A percentile compares a stretch with the other conserved stretches of the same genome.
phyloP scores from a whole-genome alignment of 176 grass and related monocot species.

The Zoysia japonica region DNA sequence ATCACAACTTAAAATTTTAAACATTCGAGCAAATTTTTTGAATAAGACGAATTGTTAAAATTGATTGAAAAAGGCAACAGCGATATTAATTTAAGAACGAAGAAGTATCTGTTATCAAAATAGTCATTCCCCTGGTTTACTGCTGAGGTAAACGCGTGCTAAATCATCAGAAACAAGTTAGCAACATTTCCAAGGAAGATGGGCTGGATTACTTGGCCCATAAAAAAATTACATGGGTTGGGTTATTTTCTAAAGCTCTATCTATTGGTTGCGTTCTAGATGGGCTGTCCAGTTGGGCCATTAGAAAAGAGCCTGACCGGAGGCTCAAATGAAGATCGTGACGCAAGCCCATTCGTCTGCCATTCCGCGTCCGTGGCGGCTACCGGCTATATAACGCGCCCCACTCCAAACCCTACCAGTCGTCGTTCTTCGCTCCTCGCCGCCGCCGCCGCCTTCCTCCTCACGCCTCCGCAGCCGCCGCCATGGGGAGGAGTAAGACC shows the following conservation, averaged over 20 bases:
- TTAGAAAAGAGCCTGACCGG: not conserved
- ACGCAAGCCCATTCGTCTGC: not conserved
- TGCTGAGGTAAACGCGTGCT: too few species aligned
- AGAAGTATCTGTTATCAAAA: too few species aligned
- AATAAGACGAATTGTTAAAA: too few species aligned
- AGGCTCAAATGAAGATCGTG: not conserved
- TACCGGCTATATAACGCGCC: conserved; percentile 36
- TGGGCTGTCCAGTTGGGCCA: not conserved
- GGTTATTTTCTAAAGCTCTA: not conserved
- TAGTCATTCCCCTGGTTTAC: too few species aligned
- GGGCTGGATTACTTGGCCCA: too few species aligned
- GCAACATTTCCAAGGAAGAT: too few species aligned
- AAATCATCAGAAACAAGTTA: too few species aligned
- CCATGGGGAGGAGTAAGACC: conserved; percentile 59
- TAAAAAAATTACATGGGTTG: too few species aligned
- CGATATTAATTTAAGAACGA: too few species aligned
- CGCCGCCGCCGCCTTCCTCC: conserved; percentile 1
- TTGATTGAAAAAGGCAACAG: too few species aligned
- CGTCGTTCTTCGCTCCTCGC: not conserved
- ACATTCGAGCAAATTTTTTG: too few species aligned
- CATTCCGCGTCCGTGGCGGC: not conserved
- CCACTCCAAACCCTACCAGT: conserved; percentile 28
- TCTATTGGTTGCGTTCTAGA: not conserved
- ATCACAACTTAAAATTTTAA: too few species aligned
- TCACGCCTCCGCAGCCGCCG: conserved; percentile 9